Conservation (phyloP, 1,284 basidiomycete genomes). For the Tylopilus sp. region DNA sequence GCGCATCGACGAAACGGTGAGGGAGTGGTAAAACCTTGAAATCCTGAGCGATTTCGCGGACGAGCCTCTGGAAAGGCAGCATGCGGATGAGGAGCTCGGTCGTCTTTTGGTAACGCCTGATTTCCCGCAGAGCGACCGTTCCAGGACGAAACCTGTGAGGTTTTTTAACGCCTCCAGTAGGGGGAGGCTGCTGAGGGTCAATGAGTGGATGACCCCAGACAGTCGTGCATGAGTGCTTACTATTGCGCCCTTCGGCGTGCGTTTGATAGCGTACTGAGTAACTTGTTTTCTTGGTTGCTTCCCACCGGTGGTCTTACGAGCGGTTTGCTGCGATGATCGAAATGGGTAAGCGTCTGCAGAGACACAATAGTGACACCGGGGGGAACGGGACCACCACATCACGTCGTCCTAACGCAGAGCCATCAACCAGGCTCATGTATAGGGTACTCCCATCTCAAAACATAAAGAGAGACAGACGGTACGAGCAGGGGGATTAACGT, state of each 20-base stretch:
- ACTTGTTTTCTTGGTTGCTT: slow-evolving; percentile 62
- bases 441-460: too few relatives aligned
- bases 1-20: background rate
- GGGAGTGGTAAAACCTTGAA: slow-evolving; percentile 54
- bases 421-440: too few relatives aligned
- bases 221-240: slow-evolving; percentile 7
- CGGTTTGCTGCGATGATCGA: slow-evolving; percentile 50
- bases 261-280: slow-evolving; percentile 56
- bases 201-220: slow-evolving; percentile 6
- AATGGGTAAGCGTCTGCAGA: background rate
- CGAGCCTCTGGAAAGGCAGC: slow-evolving; percentile 75
- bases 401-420: too few relatives aligned
- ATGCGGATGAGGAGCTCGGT: slow-evolving; percentile 78
- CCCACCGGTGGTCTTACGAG: slow-evolving; percentile 62
- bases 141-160: slow-evolving; percentile 62
- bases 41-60: slow-evolving; percentile 71
- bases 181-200: slow-evolving; percentile 37
- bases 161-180: slow-evolving; percentile 80
- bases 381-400: too few relatives aligned
- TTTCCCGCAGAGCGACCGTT: slow-evolving; percentile 83
- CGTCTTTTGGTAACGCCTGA: slow-evolving; percentile 81
- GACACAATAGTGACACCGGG: background rate
- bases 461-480: too few relatives aligned
- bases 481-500: too few relatives aligned
- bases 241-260: slow-evolving; percentile 41